Evolutionary conservation across 148 eudicot species (phyloP).

Genomic region (Spergularia bocconei): DNA sequence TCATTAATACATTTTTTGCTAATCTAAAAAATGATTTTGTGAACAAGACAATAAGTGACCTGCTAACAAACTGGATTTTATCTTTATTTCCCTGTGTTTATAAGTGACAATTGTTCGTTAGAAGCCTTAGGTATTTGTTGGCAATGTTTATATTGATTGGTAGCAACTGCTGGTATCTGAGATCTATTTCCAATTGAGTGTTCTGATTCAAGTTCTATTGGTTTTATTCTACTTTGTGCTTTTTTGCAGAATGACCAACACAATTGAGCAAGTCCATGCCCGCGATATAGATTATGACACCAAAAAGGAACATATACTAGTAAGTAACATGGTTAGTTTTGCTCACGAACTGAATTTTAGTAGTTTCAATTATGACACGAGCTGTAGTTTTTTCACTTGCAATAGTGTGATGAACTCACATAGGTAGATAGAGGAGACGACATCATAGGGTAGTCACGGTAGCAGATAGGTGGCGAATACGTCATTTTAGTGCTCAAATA

Average conservation of each 20-base stretch:
- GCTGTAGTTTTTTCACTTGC: not conserved
- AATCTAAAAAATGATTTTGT: too few species aligned
- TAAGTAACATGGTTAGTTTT: constrained; percentile 41
- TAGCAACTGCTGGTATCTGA: constrained; percentile 1
- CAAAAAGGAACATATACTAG: constrained; percentile 75
- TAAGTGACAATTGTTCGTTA: not conserved
- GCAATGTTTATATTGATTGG: not conserved
- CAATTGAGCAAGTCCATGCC: constrained; percentile 82
- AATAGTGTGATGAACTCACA: not conserved
- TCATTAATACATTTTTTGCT: too few species aligned
- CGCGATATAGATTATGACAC: constrained; percentile 72
- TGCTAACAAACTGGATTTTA: too few species aligned
- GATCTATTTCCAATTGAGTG: not conserved
- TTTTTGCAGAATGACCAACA: constrained; percentile 70
- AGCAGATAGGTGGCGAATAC: too few species aligned
- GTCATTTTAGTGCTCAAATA: too few species aligned
- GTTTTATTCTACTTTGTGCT: constrained; percentile 16
- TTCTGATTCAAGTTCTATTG: not conserved
- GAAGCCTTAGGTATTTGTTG: not conserved
- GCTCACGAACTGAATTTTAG: not conserved
- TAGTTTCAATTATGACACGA: not conserved
- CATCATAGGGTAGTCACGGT: too few species aligned
- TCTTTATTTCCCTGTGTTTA: not conserved
- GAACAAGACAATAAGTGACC: too few species aligned
- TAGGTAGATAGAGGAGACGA: too few species aligned